Percentiles rank a stretch among this genome's conserved stretches.
Evolutionary conservation across 2,329 filamentous ascomycete species (phyloP).

Genomic region (Colletotrichum kahawae): DNA sequence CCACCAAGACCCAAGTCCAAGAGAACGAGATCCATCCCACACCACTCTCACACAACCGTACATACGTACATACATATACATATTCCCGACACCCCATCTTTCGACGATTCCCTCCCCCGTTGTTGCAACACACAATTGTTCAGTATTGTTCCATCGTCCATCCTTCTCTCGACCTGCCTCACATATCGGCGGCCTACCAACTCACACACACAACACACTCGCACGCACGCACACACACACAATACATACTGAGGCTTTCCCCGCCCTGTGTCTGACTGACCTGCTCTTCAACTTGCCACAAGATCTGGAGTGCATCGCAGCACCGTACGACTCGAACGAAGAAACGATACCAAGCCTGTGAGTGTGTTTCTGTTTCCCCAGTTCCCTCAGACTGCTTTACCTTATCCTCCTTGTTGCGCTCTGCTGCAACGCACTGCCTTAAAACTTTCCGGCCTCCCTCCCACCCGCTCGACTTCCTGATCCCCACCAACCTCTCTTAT

Average conservation of each 20-base stretch:
- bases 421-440: slow-evolving; percentile 14
- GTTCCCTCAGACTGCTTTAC: neutral
- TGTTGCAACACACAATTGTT: slow-evolving; percentile 23
- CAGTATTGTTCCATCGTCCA: slow-evolving; percentile 23
- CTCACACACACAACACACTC: neutral
- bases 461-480: slow-evolving; percentile 7
- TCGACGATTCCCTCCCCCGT: slow-evolving; percentile 7
- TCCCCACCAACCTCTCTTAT: slow-evolving; percentile 22
- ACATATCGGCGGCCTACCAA: neutral
- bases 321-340: slow-evolving; percentile 14
- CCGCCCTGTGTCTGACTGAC: slow-evolving; percentile 14
- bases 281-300: slow-evolving; percentile 15
- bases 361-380: slow-evolving; percentile 7
- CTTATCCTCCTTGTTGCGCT: neutral
- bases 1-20: neutral
- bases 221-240: neutral
- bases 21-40: slow-evolving; percentile 15
- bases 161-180: neutral
- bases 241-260: slow-evolving; percentile 13
- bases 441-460: slow-evolving; percentile 19
- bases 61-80: slow-evolving; percentile 21
- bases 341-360: slow-evolving; percentile 9
- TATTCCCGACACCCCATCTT: slow-evolving; percentile 19
- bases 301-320: slow-evolving; percentile 23
- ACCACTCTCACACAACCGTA: slow-evolving; percentile 15